phyloP scores from a whole-genome alignment of 2,329 filamentous ascomycete genomes.

The Scedosporium apiospermum region DNA sequence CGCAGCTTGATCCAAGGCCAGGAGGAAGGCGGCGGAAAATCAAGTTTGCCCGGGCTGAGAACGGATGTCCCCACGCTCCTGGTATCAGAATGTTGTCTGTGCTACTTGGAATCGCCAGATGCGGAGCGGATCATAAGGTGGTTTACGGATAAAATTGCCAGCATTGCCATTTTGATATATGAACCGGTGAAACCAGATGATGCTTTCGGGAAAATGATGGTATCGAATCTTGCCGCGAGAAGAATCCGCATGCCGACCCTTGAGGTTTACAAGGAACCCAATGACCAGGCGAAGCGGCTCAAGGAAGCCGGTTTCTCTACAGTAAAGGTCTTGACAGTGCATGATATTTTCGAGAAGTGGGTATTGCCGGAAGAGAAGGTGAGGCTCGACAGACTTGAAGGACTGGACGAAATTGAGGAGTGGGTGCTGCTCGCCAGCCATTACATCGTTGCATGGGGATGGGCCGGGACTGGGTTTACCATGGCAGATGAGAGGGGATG shows the following conservation, averaged over 20 bases:
- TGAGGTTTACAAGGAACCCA: slow-evolving; percentile 57
- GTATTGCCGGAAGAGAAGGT: slow-evolving; percentile 62
- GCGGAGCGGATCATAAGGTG: slow-evolving; percentile 56
- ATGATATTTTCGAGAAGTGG: slow-evolving; percentile 69
- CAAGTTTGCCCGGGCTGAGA: slow-evolving; percentile 32
- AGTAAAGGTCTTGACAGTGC: slow-evolving; percentile 33
- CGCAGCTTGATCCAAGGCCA: slow-evolving; percentile 37
- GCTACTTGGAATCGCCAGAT: slow-evolving; percentile 64
- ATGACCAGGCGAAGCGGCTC: slow-evolving; percentile 60
- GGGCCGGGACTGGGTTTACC: slow-evolving; percentile 43
- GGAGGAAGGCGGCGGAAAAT: neutral
- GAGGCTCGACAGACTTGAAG: slow-evolving; percentile 69
- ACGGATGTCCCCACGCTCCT: slow-evolving; percentile 65
- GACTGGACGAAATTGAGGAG: slow-evolving; percentile 92
- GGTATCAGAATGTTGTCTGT: slow-evolving; percentile 90
- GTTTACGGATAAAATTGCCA: slow-evolving; percentile 44
- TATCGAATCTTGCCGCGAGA: slow-evolving; percentile 73
- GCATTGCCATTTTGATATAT: slow-evolving; percentile 63
- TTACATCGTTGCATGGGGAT: slow-evolving; percentile 87
- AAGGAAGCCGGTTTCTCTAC: slow-evolving; percentile 52
- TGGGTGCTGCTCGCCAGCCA: slow-evolving; percentile 80
- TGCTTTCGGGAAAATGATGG: slow-evolving; percentile 85
- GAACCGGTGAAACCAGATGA: slow-evolving; percentile 81
- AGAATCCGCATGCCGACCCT: slow-evolving; percentile 81
- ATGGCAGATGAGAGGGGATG: neutral